Conservation (phyloP, 1,284 basidiomycete genomes). For the Heterobasidion occidentale region DNA sequence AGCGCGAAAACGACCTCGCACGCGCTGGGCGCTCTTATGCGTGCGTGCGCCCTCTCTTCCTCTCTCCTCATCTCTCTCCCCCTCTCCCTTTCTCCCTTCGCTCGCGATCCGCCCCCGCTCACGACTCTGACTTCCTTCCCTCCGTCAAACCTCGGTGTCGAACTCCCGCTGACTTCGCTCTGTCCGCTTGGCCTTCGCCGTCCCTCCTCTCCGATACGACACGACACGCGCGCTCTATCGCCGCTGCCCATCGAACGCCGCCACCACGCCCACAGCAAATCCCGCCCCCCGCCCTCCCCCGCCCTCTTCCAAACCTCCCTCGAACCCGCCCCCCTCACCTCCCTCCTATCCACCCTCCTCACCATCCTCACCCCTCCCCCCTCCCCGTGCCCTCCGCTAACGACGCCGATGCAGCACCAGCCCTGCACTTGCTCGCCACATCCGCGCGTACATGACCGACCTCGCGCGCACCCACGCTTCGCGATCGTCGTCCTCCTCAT, state of each 20-base stretch:
- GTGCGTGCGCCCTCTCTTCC: conserved; percentile 24
- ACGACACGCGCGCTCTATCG: too few relatives aligned
- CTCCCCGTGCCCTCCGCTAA: background rate
- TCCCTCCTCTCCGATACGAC: background rate
- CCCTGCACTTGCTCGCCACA: background rate
- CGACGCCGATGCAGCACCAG: too few relatives aligned
- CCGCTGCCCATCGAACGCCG: too few relatives aligned
- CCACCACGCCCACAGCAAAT: conserved; percentile 31
- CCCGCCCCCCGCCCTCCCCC: conserved; percentile 40
- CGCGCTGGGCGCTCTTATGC: conserved; percentile 44
- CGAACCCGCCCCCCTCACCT: conserved; percentile 47
- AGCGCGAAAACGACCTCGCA: conserved; percentile 26
- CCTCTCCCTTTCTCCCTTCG: too few relatives aligned
- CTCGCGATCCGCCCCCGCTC: too few relatives aligned
- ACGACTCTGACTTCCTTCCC: too few relatives aligned
- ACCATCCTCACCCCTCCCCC: conserved; percentile 14
- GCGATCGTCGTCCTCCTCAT: background rate
- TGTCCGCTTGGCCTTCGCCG: background rate
- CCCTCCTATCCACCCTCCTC: conserved; percentile 44
- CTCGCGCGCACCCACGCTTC: background rate
- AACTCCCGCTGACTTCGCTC: too few relatives aligned
- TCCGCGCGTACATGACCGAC: background rate
- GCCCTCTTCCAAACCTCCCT: conserved; percentile 57
- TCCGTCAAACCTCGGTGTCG: too few relatives aligned
- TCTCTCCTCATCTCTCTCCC: background rate